Evolutionary conservation across 495 filamentous ascomycete genomes (phyloP).

Genomic region (Cercophora samala): DNA sequence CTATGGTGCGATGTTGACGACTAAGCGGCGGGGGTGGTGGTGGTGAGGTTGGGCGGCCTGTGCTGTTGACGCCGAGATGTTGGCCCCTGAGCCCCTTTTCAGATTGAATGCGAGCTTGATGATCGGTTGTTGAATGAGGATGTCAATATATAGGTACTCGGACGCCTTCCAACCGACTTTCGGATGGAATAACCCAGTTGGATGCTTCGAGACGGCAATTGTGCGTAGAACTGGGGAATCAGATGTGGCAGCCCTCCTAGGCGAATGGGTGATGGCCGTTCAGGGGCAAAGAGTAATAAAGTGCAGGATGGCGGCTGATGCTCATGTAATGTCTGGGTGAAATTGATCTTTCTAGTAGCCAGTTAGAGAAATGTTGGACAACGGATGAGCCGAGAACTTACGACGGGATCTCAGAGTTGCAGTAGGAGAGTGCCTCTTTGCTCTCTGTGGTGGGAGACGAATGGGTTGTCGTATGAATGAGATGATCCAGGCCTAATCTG

Average conservation of each 20-base stretch:
- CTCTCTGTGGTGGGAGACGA: not conserved
- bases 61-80: constrained; percentile 1
- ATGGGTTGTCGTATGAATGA: not conserved
- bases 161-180: not conserved
- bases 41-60: not conserved
- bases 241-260: not conserved
- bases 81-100: not conserved
- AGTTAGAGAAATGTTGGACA: not conserved
- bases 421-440: no score
- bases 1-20: not conserved
- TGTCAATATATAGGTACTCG: not conserved
- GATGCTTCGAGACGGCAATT: not conserved
- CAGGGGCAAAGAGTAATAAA: not conserved
- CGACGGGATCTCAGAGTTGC: no score
- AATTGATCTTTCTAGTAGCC: not conserved
- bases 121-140: not conserved
- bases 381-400: not conserved
- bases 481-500: not conserved
- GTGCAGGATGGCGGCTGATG: not conserved
- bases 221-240: not conserved
- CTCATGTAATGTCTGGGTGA: not conserved
- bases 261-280: not conserved
- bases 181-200: not conserved
- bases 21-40: constrained; percentile 11
- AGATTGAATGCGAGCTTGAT: not conserved